Conservation (phyloP, 257 asterid species). For the Parsonsia alboflavescens region DNA sequence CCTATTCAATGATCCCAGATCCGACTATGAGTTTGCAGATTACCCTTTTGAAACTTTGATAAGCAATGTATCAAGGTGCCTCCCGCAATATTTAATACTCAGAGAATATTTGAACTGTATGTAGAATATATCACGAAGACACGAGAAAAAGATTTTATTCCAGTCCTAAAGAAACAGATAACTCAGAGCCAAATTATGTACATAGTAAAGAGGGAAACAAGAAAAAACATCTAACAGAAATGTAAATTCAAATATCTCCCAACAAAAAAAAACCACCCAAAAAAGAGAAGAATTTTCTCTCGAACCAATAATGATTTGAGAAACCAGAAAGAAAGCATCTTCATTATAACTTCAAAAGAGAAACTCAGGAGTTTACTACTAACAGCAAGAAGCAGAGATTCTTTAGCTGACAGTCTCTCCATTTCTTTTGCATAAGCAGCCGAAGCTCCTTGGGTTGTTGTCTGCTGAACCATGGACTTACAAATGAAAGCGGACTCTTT, state of each 20-base stretch:
- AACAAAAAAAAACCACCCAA: not conserved
- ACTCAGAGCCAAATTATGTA: not conserved
- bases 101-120: not conserved
- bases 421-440: slow-evolving; percentile 88
- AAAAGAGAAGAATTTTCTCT: too few relatives aligned
- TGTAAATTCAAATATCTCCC: not conserved
- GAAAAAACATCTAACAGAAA: not conserved
- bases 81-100: not conserved
- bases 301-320: too few relatives aligned
- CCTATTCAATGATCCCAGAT: not conserved
- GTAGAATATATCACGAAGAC: not conserved
- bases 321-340: not conserved
- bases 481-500: slow-evolving; percentile 11
- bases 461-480: slow-evolving; percentile 62
- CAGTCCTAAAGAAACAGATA: not conserved
- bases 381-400: slow-evolving; percentile 86
- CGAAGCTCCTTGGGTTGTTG: slow-evolving; percentile 61
- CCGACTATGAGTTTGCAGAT: not conserved
- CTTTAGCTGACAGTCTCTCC: slow-evolving; percentile 91
- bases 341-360: slow-evolving; percentile 1
- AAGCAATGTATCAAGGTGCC: not conserved
- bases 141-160: not conserved
- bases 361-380: slow-evolving; percentile 8
- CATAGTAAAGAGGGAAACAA: not conserved
- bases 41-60: not conserved